Conservation (phyloP, 768 basidiomycete species). For the Harrya chromipes region DNA sequence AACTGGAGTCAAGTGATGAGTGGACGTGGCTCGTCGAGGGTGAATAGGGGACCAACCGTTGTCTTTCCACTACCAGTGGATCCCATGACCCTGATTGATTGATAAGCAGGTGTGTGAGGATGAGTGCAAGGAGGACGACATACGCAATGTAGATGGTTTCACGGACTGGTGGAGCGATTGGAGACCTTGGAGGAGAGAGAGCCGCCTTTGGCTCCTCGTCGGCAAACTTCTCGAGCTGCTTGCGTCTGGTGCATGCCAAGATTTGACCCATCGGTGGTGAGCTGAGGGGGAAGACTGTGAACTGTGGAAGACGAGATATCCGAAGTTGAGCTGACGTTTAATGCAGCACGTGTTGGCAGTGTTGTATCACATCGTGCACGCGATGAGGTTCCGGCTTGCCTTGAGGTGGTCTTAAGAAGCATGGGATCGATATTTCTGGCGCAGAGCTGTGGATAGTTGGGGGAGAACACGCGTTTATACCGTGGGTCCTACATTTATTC, state of each 20-base stretch:
- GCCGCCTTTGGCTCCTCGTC: constrained; percentile 26
- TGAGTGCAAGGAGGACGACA: constrained; percentile 5
- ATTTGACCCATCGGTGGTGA: constrained; percentile 29
- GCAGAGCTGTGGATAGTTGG: neutral
- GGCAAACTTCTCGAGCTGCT: constrained; percentile 22
- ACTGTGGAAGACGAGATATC: constrained; percentile 24
- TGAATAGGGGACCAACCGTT: constrained; percentile 22
- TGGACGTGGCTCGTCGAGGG: neutral
- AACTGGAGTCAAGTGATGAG: constrained; percentile 27
- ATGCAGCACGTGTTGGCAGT: constrained; percentile 26
- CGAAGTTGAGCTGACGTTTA: constrained; percentile 26
- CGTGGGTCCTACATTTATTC: constrained; percentile 8
- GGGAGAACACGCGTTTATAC: constrained; percentile 21
- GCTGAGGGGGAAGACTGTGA: constrained; percentile 14
- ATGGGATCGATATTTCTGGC: constrained; percentile 17
- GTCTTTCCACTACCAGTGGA: constrained; percentile 35
- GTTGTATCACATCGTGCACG: constrained; percentile 29
- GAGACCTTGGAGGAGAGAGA: constrained; percentile 12
- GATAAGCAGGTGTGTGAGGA: constrained; percentile 22
- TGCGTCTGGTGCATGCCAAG: constrained; percentile 24
- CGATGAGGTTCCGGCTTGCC: constrained; percentile 23
- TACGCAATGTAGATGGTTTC: constrained; percentile 31
- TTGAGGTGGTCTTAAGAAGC: constrained; percentile 26
- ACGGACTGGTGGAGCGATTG: constrained; percentile 10
- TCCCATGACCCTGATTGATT: constrained; percentile 31